Conservation (phyloP, 1,284 basidiomycete species). For the Ganoderma sinense region DNA sequence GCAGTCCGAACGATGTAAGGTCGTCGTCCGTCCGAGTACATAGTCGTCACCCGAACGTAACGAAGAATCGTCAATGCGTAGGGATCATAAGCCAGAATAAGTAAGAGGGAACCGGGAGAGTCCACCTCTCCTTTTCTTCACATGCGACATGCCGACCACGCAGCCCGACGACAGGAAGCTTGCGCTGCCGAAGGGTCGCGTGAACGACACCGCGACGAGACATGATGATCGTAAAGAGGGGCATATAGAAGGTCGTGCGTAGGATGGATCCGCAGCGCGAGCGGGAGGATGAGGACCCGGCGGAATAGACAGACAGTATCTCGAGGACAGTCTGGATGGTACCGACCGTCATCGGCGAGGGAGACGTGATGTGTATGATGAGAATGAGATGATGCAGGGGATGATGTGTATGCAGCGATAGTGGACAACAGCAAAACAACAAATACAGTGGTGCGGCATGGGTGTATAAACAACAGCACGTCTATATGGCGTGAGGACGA, state of each 20-base stretch:
- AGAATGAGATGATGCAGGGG: slow-evolving; percentile 20
- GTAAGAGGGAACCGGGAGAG: slow-evolving; percentile 16
- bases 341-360: slow-evolving; percentile 15
- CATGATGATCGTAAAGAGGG: slow-evolving; percentile 18
- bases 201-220: slow-evolving; percentile 15
- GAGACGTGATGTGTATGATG: slow-evolving; percentile 17
- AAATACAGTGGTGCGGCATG: slow-evolving; percentile 19
- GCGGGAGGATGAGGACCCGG: neutral
- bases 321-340: slow-evolving; percentile 11
- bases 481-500: slow-evolving; percentile 5
- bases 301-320: slow-evolving; percentile 7
- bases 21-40: slow-evolving; percentile 20
- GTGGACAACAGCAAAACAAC: slow-evolving; percentile 26
- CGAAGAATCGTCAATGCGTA: slow-evolving; percentile 22
- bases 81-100: slow-evolving; percentile 25
- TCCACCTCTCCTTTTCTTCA: slow-evolving; percentile 26
- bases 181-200: neutral
- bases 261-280: slow-evolving; percentile 10
- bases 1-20: slow-evolving; percentile 5
- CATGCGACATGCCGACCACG: neutral
- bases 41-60: slow-evolving; percentile 21
- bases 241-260: slow-evolving; percentile 14
- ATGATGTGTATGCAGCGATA: slow-evolving; percentile 8
- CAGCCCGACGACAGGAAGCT: neutral
- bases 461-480: slow-evolving; percentile 17